Evolutionary conservation across 257 asterid genomes (phyloP).

Genomic region (Primulina huaijiensis): DNA sequence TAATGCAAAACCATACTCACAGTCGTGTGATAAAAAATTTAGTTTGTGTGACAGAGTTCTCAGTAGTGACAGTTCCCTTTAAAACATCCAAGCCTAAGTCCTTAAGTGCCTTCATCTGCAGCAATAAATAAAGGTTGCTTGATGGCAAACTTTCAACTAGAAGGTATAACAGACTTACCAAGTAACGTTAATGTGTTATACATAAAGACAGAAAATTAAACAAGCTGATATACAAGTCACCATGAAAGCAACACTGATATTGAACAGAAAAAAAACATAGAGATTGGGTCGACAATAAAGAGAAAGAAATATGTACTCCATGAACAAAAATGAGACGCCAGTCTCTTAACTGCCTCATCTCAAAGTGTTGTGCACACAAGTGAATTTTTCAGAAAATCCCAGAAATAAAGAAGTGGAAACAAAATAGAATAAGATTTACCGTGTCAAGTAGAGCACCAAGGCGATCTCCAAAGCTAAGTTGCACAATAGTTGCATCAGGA

Average conservation of each 20-base stretch:
- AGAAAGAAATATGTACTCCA: slow-evolving; percentile 10
- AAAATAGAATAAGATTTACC: slow-evolving; percentile 37
- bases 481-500: slow-evolving; percentile 78
- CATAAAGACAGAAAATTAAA: neutral
- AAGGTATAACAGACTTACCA: slow-evolving; percentile 4
- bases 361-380: neutral
- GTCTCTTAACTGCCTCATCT: neutral
- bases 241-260: neutral
- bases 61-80: slow-evolving; percentile 88
- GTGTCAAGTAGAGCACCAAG: slow-evolving; percentile 94
- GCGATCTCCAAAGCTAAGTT: slow-evolving; percentile 97
- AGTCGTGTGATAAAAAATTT: slow-evolving; percentile 64
- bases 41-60: slow-evolving; percentile 70
- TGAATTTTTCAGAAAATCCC: neutral
- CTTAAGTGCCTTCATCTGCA: slow-evolving; percentile 93
- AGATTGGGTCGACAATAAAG: neutral
- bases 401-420: neutral
- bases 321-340: neutral
- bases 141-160: slow-evolving; percentile 17
- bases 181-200: neutral
- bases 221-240: neutral
- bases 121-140: slow-evolving; percentile 19
- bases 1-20: slow-evolving; percentile 43
- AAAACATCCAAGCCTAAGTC: slow-evolving; percentile 90
- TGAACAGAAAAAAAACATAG: no score